Evolutionary conservation across 768 basidiomycete species (phyloP), one percentile per base, ranked within the genome.

Genomic region (Podaxis sp.): DNA sequence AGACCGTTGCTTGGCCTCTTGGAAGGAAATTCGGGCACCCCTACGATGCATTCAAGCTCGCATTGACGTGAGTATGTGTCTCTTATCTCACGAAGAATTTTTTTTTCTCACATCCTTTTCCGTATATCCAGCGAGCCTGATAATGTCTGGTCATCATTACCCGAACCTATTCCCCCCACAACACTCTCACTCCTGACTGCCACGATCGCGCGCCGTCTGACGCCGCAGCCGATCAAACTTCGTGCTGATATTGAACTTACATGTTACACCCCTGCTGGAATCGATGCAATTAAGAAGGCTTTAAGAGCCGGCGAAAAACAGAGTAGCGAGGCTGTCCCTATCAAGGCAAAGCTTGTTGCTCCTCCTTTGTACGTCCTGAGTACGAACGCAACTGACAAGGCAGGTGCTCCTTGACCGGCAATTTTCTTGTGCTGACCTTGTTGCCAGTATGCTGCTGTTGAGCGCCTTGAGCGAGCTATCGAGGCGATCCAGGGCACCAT

Each of bases 151-250:
- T 78, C 84, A 2, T 79, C 87, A 0, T 79, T 98, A 36, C 70
- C 80, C 6, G 76, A 80, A 3, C 83, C 86, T 6, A 76, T 89
- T 53, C 77, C 84, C 2, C 68, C 78, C 5, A 77, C 83, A 0
- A 88, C 88, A 1, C 76, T 86, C 32, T 73, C 79, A 3, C 79
- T 90, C 46, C 83, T 98, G 18, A 83, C 83, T 63, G 74, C 82
- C 58, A 96, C 93, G 21, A 97, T 99, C 69, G 95, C 95, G 5
- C 89, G 95, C 47, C 89, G 97, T 11, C 80, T 98, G 40, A 99
- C 97, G 0, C 97, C 97, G 1, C 97, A 99, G 73, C 95, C 97
- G 4, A 95, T 99, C 81, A 99, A 98, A 77, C 85, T 99, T 42
- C 93, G 97, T 66, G 95, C 97, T 3, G 97, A 99, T 74, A 91